phyloP scores from a whole-genome alignment of 129 eudicot genomes.

The Saposhnikovia divaricata region DNA sequence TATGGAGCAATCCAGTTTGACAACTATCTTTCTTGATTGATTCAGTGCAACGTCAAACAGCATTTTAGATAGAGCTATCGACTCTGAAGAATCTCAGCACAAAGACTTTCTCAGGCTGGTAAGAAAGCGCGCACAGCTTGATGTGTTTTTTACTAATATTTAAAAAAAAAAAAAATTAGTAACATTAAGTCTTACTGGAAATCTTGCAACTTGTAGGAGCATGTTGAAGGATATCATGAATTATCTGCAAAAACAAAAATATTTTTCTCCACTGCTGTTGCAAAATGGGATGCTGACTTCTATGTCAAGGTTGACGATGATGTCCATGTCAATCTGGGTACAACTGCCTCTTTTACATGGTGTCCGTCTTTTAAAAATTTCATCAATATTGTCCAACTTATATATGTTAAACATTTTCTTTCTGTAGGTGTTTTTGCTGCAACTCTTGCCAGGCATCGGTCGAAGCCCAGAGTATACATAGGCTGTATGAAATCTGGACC shows the following conservation, averaged over 20 bases:
- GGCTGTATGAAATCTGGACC: slow-evolving; percentile 99
- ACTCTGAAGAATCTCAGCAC: slow-evolving; percentile 64
- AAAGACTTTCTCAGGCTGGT: slow-evolving; percentile 75
- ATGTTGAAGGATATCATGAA: slow-evolving; percentile 82
- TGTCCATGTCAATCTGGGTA: slow-evolving; percentile 89
- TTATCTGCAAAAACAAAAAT: slow-evolving; percentile 79
- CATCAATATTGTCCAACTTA: slow-evolving; percentile 4
- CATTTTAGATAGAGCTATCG: slow-evolving; percentile 76
- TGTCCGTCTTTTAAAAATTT: background rate
- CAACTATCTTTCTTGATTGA: background rate
- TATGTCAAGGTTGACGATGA: slow-evolving; percentile 89
- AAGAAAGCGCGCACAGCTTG: background rate
- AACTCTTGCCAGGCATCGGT: slow-evolving; percentile 27
- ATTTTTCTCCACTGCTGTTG: slow-evolving; percentile 70
- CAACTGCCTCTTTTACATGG: slow-evolving; percentile 13
- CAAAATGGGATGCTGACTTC: slow-evolving; percentile 84
- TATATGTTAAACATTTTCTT: background rate
- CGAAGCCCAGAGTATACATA: slow-evolving; percentile 22
- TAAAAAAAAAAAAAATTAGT: no score
- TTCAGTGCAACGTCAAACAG: slow-evolving; percentile 69
- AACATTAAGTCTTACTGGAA: background rate
- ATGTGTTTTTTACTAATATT: background rate
- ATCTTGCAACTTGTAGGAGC: slow-evolving; percentile 43
- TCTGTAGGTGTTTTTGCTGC: slow-evolving; percentile 62
- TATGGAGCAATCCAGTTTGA: background rate